A percentile compares a stretch with the other conserved stretches of the same genome.
Evolutionary conservation across 345 rosid genomes (phyloP).

Genomic region (Brassica rapa): DNA sequence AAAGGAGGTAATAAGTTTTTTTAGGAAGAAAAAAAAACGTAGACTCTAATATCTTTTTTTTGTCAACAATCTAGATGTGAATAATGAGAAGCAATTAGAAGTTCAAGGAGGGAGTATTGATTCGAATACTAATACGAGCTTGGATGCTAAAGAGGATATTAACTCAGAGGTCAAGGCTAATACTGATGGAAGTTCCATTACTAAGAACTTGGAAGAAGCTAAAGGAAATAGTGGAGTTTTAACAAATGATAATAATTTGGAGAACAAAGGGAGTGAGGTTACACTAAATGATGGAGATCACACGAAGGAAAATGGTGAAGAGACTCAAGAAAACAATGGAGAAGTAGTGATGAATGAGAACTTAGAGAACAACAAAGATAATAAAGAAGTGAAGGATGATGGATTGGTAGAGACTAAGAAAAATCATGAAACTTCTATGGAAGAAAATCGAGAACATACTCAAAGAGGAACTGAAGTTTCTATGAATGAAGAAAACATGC

Average conservation of each 20-base stretch:
- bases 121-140: neutral
- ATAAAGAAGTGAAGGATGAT: neutral
- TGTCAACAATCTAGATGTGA: neutral
- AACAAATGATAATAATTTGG: neutral
- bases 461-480: neutral
- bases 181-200: neutral
- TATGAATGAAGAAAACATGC: neutral
- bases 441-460: conserved; percentile 10
- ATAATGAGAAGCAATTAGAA: neutral
- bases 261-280: neutral
- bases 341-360: conserved; percentile 1
- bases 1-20: conserved; percentile 14
- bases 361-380: neutral
- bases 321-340: conserved; percentile 17
- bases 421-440: neutral
- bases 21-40: neutral
- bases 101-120: conserved; percentile 9
- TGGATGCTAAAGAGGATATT: conserved; percentile 8
- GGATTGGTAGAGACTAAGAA: neutral
- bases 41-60: neutral
- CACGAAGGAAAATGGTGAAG: neutral
- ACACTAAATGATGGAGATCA: conserved; percentile 3
- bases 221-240: neutral
- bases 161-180: neutral
- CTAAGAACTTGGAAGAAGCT: neutral